Percentiles rank a stretch among this genome's conserved stretches.
Evolutionary conservation across 163 green algal species (phyloP).

Genomic region (Coccomyxa subellipsoidea): DNA sequence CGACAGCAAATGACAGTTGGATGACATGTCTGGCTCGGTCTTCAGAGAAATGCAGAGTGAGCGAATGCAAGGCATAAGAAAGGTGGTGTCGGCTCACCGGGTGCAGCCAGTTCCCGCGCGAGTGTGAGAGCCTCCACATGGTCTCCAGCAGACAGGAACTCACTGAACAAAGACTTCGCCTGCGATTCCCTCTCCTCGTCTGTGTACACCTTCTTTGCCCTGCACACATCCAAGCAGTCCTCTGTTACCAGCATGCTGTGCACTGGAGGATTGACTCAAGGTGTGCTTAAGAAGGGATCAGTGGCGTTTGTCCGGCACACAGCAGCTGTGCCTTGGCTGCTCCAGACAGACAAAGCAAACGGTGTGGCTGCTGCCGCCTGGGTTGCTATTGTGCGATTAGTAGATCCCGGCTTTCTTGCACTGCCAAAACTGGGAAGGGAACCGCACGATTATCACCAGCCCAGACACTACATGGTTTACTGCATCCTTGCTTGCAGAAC

Average conservation of each 20-base stretch:
- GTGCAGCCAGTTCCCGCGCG: constrained; percentile 54
- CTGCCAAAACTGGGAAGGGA: not conserved
- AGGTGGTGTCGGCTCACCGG: constrained; percentile 19
- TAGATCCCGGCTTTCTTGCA: not conserved
- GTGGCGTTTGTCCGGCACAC: not conserved
- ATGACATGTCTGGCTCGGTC: too few species aligned
- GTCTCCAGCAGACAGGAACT: constrained; percentile 64
- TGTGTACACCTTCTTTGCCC: constrained; percentile 34
- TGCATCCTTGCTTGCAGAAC: too few species aligned
- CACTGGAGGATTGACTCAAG: too few species aligned
- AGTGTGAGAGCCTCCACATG: constrained; percentile 67
- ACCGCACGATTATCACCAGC: not conserved
- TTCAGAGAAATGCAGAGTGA: too few species aligned
- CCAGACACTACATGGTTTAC: too few species aligned
- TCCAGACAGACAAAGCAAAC: not conserved
- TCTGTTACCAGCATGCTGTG: too few species aligned
- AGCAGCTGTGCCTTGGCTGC: not conserved
- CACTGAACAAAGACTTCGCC: constrained; percentile 60
- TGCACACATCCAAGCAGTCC: not conserved
- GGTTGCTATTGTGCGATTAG: not conserved
- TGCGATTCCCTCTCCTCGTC: constrained; percentile 61
- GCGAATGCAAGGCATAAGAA: too few species aligned
- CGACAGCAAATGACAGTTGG: too few species aligned
- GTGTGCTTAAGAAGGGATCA: not conserved
- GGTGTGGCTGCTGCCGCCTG: not conserved